Base-by-base conservation (phyloP, 331 rosid species). In the Quercus phellos region DNA sequence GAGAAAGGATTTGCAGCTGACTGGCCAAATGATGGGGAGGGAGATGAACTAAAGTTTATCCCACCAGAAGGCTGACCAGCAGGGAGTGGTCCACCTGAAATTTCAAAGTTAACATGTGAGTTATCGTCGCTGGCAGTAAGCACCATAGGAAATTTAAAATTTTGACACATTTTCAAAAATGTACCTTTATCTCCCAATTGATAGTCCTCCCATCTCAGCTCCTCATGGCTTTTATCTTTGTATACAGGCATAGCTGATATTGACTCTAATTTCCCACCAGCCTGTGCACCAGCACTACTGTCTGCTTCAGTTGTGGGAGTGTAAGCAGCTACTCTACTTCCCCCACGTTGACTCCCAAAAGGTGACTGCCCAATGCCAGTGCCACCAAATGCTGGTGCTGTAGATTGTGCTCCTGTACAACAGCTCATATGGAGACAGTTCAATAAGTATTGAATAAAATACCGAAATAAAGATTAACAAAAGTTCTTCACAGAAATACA, bases 141-240 rank as follows among this genome's bases (percentile, higher is more conserved):
- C 78, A 21, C 75, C 7, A 26, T 60, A 12, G 61, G 69, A 72
- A 61, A 30, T 35, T 66, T 21, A 42, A 3, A 55, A 27, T 16
- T 29, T 21, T 74, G 43, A 19, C 3, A 17, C 21, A 22, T 1
- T 24, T 9, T 21, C 51, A 10, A 55, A 19, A 70, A 16, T 4
- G n/a, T 10, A 93, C 98, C 98, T 90, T 95, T 93, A 74, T 95
- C 99, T 74, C 97, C 98, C 84, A 70, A 24, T 80, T 93, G 99
- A 87, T 95, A 95, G 88, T 93, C 99, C 84, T 93, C 98, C 98
- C 98, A 95, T 87, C 96, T 87, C 72, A 93, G 91, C 86, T 95
- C 98, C 77, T 95, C 99, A 0, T 93, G 99, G 85, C 99, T 90
- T 87, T 95, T 95, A 43, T 91, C 97, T 83, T 89, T 95, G 91